Conservation (phyloP, 1,284 basidiomycete species). For the Vanrija humicola region DNA sequence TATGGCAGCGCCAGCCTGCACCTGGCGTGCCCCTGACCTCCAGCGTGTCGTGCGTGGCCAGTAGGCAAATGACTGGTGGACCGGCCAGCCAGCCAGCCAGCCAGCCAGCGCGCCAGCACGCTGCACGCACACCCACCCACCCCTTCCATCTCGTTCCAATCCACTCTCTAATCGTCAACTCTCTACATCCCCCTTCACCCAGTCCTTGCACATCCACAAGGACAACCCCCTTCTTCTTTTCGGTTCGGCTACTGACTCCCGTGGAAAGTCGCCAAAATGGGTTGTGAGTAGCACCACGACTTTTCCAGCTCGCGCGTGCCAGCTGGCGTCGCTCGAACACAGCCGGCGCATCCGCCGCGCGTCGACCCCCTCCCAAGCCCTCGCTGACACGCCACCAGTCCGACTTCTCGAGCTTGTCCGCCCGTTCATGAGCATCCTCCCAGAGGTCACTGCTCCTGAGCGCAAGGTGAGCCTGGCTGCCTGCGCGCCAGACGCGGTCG, state of each 20-base stretch:
- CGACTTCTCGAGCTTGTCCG: slow-evolving; percentile 94
- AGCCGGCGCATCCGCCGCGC: neutral
- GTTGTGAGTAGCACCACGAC: slow-evolving; percentile 26
- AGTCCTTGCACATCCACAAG: slow-evolving; percentile 2
- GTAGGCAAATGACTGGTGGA: too few species aligned
- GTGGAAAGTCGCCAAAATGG: slow-evolving; percentile 34
- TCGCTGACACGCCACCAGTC: slow-evolving; percentile 53
- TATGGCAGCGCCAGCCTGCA: too few species aligned
- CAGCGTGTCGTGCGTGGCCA: slow-evolving; percentile 3
- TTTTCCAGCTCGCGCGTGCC: neutral
- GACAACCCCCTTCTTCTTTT: slow-evolving; percentile 3
- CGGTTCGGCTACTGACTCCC: slow-evolving; percentile 17
- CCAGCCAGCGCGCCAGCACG: too few species aligned
- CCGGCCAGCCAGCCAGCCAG: neutral
- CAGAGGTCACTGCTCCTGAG: slow-evolving; percentile 93
- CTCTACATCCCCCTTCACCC: neutral
- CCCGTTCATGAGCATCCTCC: slow-evolving; percentile 87
- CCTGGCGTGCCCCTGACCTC: neutral
- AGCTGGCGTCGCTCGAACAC: neutral
- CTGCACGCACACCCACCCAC: neutral
- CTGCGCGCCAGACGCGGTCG: neutral
- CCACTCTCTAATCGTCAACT: neutral
- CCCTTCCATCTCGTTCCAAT: neutral
- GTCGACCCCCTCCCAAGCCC: neutral
- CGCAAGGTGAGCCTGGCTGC: slow-evolving; percentile 63